phyloP scores from a whole-genome alignment of 2,329 filamentous ascomycete genomes.

The Mollisia scopiformis region DNA sequence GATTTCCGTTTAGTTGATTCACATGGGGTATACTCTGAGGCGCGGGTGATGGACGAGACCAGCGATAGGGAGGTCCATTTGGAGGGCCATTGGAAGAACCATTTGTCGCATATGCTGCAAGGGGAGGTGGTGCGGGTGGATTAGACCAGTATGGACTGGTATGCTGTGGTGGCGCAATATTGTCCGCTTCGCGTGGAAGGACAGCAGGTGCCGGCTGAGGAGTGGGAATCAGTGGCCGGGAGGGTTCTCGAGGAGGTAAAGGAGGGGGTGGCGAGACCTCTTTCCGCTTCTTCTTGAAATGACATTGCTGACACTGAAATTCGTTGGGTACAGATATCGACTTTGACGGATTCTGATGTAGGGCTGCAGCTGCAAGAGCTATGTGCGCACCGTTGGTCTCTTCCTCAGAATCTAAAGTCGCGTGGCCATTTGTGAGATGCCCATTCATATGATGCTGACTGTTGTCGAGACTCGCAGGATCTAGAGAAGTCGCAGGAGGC shows the following conservation, averaged over 20 bases:
- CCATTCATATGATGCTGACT: constrained; percentile 13
- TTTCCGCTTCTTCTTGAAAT: constrained; percentile 50
- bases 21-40: constrained; percentile 46
- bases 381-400: constrained; percentile 28
- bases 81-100: constrained; percentile 44
- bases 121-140: constrained; percentile 5
- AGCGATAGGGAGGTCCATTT: constrained; percentile 48
- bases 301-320: constrained; percentile 78
- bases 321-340: constrained; percentile 41
- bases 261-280: constrained; percentile 23
- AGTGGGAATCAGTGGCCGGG: constrained; percentile 25
- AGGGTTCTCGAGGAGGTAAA: constrained; percentile 20
- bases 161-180: constrained; percentile 10
- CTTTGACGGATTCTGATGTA: constrained; percentile 24
- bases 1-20: constrained; percentile 52
- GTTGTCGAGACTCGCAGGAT: constrained; percentile 13
- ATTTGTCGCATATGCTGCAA: constrained; percentile 19
- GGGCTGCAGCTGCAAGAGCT: constrained; percentile 37
- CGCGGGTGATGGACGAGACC: constrained; percentile 54
- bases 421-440: constrained; percentile 16
- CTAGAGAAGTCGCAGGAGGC: background rate
- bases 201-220: constrained; percentile 26
- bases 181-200: constrained; percentile 4
- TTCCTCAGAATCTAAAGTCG: background rate
- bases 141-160: constrained; percentile 20